These are phyloP conservation scores for Acrocalymma vagum DNA, from an alignment of 2,329 filamentous ascomycete species.

Conservation along the genomic window DNA sequence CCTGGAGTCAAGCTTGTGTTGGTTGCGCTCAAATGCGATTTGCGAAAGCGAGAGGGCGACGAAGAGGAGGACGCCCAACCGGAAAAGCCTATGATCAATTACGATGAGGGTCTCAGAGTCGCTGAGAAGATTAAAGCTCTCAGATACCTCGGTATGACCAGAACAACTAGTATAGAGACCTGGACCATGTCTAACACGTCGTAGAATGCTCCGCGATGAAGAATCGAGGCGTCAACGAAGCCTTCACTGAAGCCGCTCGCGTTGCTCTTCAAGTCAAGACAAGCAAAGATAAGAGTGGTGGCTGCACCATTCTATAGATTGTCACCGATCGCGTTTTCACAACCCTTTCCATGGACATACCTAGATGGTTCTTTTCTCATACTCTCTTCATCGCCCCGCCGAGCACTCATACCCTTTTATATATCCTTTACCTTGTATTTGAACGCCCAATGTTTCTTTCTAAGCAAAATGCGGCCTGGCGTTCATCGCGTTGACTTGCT, in stretches of 20 bases:
- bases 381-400: conserved; percentile 9
- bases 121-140: conserved; percentile 91
- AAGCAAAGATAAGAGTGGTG: conserved; percentile 55
- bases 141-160: conserved; percentile 77
- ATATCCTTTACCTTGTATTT: conserved; percentile 11
- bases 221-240: conserved; percentile 97
- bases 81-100: conserved; percentile 76
- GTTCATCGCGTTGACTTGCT: too few species aligned
- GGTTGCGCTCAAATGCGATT: conserved; percentile 95
- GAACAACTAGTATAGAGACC: too few species aligned
- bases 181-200: conserved; percentile 12
- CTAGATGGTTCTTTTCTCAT: conserved; percentile 4
- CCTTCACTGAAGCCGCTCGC: conserved; percentile 95
- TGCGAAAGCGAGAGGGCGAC: conserved; percentile 77
- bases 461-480: too few species aligned
- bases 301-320: conserved; percentile 47
- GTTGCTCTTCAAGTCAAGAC: conserved; percentile 76
- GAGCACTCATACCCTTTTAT: conserved; percentile 22
- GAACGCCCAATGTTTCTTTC: too few species aligned
- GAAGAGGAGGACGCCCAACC: conserved; percentile 59
- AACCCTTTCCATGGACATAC: conserved; percentile 10
- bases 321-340: too few species aligned
- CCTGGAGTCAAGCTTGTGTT: conserved; percentile 93
- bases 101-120: conserved; percentile 90
- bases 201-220: conserved; percentile 97